These are phyloP conservation scores for Grigorovia jiainica DNA, from an alignment of 805 yeast species.

Conservation along the genomic window DNA sequence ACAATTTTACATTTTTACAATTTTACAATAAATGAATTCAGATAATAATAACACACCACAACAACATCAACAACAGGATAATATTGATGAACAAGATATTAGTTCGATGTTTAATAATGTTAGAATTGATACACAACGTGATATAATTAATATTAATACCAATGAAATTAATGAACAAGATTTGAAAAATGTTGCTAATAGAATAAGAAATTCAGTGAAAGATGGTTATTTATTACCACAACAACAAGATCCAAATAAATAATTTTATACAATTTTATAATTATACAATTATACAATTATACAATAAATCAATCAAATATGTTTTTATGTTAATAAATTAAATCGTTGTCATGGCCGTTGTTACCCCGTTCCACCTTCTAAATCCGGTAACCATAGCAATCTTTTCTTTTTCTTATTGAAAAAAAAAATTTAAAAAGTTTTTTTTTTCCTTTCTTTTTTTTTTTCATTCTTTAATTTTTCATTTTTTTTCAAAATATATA, in stretches of 20 bases:
- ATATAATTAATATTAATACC: neutral
- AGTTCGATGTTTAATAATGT: neutral
- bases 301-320: no score
- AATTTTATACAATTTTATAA: neutral
- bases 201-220: constrained; percentile 8
- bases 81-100: neutral
- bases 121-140: neutral
- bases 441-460: neutral
- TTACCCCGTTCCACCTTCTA: no score
- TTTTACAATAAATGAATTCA: neutral
- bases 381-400: neutral
- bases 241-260: neutral
- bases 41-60: neutral
- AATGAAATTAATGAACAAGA: neutral
- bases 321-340: no score
- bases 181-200: constrained; percentile 9
- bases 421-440: neutral
- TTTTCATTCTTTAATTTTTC: no score
- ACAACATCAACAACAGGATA: neutral
- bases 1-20: no score
- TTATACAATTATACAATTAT: neutral
- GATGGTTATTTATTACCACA: constrained; percentile 9
- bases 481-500: no score
- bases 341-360: neutral
- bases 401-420: neutral